Conservation (phyloP, 768 basidiomycete species). For the Lactifluus volemus region DNA sequence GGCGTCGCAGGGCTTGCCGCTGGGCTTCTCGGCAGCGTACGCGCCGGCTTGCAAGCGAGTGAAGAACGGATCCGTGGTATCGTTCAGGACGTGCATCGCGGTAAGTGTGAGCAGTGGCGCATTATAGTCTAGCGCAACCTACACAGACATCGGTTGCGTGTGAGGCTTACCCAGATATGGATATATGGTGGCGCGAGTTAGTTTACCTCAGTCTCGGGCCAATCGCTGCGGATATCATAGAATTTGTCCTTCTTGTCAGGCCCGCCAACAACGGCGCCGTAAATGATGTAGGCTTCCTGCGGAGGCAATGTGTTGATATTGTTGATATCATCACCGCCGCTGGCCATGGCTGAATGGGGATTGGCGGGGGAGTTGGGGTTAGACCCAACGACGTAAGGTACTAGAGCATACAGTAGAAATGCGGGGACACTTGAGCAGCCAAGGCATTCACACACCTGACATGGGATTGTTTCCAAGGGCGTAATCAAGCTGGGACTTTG, state of each 20-base stretch:
- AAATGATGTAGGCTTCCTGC: slow-evolving; percentile 67
- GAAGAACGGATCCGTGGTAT: slow-evolving; percentile 67
- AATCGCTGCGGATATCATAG: slow-evolving; percentile 82
- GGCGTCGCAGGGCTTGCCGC: slow-evolving; percentile 70
- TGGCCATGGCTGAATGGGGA: slow-evolving; percentile 85
- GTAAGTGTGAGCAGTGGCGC: slow-evolving; percentile 84
- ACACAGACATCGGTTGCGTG: neutral
- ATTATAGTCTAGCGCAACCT: slow-evolving; percentile 84
- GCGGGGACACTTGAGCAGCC: neutral
- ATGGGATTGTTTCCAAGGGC: slow-evolving; percentile 84
- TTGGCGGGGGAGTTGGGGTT: slow-evolving; percentile 89
- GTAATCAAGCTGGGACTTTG: slow-evolving; percentile 73
- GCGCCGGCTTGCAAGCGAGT: slow-evolving; percentile 60
- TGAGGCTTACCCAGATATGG: neutral
- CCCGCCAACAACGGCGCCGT: slow-evolving; percentile 85
- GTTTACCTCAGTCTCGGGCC: slow-evolving; percentile 76
- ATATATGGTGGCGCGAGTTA: neutral
- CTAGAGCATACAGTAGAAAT: slow-evolving; percentile 28
- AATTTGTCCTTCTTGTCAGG: slow-evolving; percentile 68
- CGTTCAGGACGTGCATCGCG: slow-evolving; percentile 65
- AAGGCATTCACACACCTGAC: slow-evolving; percentile 43
- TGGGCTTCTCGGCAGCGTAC: slow-evolving; percentile 51
- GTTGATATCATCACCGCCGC: slow-evolving; percentile 65
- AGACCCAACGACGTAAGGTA: slow-evolving; percentile 78
- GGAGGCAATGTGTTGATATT: slow-evolving; percentile 65